Base-by-base conservation (phyloP, 371 early-diverging fungal species). In the Mucor piriformis region DNA sequence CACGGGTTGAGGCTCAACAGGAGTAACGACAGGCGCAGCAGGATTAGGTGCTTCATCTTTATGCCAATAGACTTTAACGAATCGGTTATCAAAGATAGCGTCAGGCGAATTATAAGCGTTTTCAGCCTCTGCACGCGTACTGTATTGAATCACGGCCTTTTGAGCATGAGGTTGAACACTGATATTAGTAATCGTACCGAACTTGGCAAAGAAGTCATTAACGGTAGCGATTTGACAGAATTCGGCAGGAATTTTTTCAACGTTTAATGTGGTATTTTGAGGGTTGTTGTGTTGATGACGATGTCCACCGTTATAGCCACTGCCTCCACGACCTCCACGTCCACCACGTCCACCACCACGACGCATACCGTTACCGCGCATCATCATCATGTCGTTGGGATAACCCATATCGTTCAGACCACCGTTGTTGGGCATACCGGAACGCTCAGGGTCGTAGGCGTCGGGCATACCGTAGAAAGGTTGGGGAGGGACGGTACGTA, bases 41-140 rank as follows among this genome's bases (percentile, higher is more conserved):
- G 51, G 10, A 23, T 54, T 16, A 8, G 29, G 29, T 29, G 72
- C 33, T 29, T 73, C 50, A 38, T 84, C 84, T 40, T 71, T 69
- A 35, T 81, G 73, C 83, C 87, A 93, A 65, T 85, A 94, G 6
- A 94, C 89, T 61, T 91, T 91, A 42, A 95, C 92, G 67, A 95
- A 95, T 15, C 95, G 87, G 70, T 95, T 94, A 35, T 82, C 89
- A 67, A 94, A 95, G 25, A 93, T 86, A n/a, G 88, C 82, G 25
- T 92, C 92, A 5, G 94, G 93, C 12, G 86, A 88, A 37, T 73
- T 76, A 56, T 90, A 86, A 1, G 93, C 93, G 10, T 82, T 83
- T 18, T 70, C 76, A 11, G 94, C 95, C 66, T 92, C 93, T 6
- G 74, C 70, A 33, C 74, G 72, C 0, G 69, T 66, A 50, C 78